Conservation (phyloP, 2,329 filamentous ascomycete species). For the Colletotrichum sojae region DNA sequence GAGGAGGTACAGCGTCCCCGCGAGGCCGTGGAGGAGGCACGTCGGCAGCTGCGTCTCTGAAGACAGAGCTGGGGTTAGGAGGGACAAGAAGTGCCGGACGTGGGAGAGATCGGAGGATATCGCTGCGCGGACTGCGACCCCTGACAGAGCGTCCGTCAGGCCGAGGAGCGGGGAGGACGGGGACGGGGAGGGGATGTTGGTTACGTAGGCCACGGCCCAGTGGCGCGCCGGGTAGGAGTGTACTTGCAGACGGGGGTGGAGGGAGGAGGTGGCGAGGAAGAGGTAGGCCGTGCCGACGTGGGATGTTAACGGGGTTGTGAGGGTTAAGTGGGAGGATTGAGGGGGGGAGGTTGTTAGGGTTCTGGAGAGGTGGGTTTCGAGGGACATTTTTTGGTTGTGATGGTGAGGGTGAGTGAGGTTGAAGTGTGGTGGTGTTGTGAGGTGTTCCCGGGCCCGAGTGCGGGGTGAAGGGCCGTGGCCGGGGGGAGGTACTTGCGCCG, state of each 20-base stretch:
- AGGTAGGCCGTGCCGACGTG: slow-evolving; percentile 71
- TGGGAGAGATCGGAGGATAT: slow-evolving; percentile 55
- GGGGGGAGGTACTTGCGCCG: no score
- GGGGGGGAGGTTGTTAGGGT: slow-evolving; percentile 55
- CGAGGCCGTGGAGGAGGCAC: slow-evolving; percentile 77
- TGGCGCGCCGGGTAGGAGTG: slow-evolving; percentile 56
- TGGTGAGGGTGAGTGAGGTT: not conserved
- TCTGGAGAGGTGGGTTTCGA: slow-evolving; percentile 28
- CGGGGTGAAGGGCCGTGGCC: no score
- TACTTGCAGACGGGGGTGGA: slow-evolving; percentile 60
- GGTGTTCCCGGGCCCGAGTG: no score
- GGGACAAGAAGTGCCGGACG: slow-evolving; percentile 57
- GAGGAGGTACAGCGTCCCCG: slow-evolving; percentile 78
- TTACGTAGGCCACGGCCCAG: slow-evolving; percentile 65
- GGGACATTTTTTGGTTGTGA: not conserved
- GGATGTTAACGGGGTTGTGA: slow-evolving; percentile 66
- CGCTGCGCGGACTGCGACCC: slow-evolving; percentile 61
- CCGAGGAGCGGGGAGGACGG: slow-evolving; percentile 57
- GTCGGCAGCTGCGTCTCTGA: slow-evolving; percentile 58
- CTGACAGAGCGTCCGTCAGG: slow-evolving; percentile 63
- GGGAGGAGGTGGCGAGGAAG: slow-evolving; percentile 63
- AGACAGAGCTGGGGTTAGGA: slow-evolving; percentile 52
- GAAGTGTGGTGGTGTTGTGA: no score
- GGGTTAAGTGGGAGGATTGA: slow-evolving; percentile 50
- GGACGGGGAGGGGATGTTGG: slow-evolving; percentile 45